phyloP scores from a whole-genome alignment of 495 filamentous ascomycete species.

The Aeminium ludgeri region DNA sequence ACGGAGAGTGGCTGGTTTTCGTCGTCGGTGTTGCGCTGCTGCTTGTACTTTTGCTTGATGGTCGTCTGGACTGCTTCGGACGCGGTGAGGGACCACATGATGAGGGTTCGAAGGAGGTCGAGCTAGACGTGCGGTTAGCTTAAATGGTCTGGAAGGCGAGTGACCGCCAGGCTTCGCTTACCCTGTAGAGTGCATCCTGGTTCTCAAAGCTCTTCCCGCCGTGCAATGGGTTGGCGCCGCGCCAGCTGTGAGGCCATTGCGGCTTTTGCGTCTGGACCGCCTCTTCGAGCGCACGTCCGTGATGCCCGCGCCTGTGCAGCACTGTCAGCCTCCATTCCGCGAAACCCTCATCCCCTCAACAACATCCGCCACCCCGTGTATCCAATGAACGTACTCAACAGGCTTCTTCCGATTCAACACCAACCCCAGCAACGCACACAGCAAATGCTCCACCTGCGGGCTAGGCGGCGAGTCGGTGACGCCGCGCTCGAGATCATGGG shows the following conservation, averaged over 20 bases:
- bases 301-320: slow-evolving; percentile 53
- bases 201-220: slow-evolving; percentile 61
- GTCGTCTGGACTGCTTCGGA: slow-evolving; percentile 68
- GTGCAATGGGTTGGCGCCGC: slow-evolving; percentile 65
- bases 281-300: slow-evolving; percentile 84
- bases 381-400: slow-evolving; percentile 69
- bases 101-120: slow-evolving; percentile 60
- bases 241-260: slow-evolving; percentile 84
- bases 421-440: slow-evolving; percentile 76
- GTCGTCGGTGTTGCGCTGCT: slow-evolving; percentile 74
- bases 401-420: slow-evolving; percentile 93
- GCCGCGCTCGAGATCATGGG: slow-evolving; percentile 85
- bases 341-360: background rate
- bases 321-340: slow-evolving; percentile 11
- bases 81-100: slow-evolving; percentile 78
- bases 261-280: slow-evolving; percentile 67
- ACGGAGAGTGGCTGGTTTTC: slow-evolving; percentile 84
- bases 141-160: too few relatives aligned
- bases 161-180: slow-evolving; percentile 41
- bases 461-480: slow-evolving; percentile 61
- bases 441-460: slow-evolving; percentile 66
- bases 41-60: slow-evolving; percentile 81
- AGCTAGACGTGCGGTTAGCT: slow-evolving; percentile 35
- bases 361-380: background rate
- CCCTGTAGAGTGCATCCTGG: slow-evolving; percentile 64